Percentiles rank a stretch among this genome's conserved stretches.
These are phyloP conservation scores for Neopestalotiopsis rosae DNA, from an alignment of 2,329 filamentous ascomycete species.

Conservation along the genomic window DNA sequence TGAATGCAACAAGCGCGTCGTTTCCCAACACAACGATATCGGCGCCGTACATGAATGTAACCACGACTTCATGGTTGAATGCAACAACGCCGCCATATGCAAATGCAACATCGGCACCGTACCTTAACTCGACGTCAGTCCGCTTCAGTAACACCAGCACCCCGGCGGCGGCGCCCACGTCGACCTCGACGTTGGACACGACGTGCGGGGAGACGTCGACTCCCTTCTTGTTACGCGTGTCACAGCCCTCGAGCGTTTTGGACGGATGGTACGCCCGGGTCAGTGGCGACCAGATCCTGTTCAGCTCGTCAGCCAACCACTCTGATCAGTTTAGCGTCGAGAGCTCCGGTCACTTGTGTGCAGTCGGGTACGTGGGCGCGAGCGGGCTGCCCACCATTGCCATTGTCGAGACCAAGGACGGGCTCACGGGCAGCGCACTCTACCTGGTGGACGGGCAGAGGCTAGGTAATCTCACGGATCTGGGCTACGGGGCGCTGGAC, in stretches of 20 bases:
- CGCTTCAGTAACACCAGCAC: constrained; percentile 19
- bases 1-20: constrained; percentile 9
- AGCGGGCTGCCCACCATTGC: constrained; percentile 29
- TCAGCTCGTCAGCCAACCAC: constrained; percentile 26
- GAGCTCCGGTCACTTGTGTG: constrained; percentile 33
- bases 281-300: constrained; percentile 33
- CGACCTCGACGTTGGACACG: constrained; percentile 23
- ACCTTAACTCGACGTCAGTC: constrained; percentile 21
- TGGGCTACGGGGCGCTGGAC: constrained; percentile 30
- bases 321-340: constrained; percentile 34
- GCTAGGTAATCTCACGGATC: constrained; percentile 26
- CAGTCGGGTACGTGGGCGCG: constrained; percentile 26
- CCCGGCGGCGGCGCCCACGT: constrained; percentile 16
- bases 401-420: constrained; percentile 30
- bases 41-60: constrained; percentile 22
- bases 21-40: constrained; percentile 20
- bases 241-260: constrained; percentile 34
- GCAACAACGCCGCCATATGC: constrained; percentile 18
- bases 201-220: constrained; percentile 31
- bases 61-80: constrained; percentile 17
- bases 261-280: constrained; percentile 36
- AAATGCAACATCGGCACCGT: constrained; percentile 19
- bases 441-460: constrained; percentile 31
- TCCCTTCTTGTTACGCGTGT: constrained; percentile 33
- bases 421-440: constrained; percentile 28